Conservation (phyloP, 371 early-diverging fungal species). For the Mortierella sp. region DNA sequence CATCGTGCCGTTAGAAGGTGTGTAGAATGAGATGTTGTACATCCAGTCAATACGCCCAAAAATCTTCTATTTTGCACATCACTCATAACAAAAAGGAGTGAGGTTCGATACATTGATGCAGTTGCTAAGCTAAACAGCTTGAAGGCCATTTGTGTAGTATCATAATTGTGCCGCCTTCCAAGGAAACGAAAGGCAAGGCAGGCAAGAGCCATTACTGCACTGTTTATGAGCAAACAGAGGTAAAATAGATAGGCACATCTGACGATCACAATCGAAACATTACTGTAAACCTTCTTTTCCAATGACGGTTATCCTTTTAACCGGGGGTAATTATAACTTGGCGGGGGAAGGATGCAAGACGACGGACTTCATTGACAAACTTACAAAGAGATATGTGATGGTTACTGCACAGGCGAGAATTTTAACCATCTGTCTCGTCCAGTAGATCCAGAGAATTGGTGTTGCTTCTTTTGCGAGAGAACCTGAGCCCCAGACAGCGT, state of each 20-base stretch:
- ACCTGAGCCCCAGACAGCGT: slow-evolving; percentile 39
- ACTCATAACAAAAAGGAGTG: slow-evolving; percentile 17
- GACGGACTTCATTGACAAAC: slow-evolving; percentile 10
- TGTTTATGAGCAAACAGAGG: background rate
- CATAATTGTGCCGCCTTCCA: background rate
- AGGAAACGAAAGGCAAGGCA: background rate
- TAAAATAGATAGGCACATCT: background rate
- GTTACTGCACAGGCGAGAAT: slow-evolving; percentile 39
- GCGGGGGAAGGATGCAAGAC: background rate
- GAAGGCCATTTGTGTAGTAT: background rate
- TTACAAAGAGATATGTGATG: slow-evolving; percentile 56
- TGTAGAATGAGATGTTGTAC: background rate
- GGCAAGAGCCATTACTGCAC: background rate
- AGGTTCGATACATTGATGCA: slow-evolving; percentile 18
- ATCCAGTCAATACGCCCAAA: background rate
- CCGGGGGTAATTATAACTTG: too few relatives aligned
- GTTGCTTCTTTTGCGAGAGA: slow-evolving; percentile 17
- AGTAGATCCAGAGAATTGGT: slow-evolving; percentile 49
- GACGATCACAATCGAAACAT: background rate
- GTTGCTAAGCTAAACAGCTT: background rate
- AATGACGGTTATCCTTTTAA: background rate
- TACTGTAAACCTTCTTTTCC: background rate
- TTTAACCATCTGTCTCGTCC: slow-evolving; percentile 51
- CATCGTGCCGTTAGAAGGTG: background rate
- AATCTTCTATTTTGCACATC: slow-evolving; percentile 4